A percentile compares a stretch with the other conserved stretches of the same genome.
These are phyloP conservation scores for Amanita thiersii DNA, from an alignment of 768 basidiomycete genomes.

Conservation along the genomic window DNA sequence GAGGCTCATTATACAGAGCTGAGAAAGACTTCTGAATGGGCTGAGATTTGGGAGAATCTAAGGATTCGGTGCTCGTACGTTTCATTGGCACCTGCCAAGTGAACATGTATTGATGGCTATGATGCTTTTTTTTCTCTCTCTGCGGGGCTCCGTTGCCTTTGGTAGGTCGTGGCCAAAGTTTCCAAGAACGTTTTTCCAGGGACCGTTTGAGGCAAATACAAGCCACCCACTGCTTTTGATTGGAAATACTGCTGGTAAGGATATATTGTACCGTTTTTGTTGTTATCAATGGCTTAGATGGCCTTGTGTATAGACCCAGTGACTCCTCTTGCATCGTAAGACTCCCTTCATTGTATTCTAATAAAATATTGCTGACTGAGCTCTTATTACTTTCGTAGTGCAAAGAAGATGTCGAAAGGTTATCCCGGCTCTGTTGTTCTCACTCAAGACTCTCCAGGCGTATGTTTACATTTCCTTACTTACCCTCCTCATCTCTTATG, in stretches of 20 bases:
- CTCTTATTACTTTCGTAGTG: conserved; percentile 1
- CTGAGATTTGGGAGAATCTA: conserved; percentile 21
- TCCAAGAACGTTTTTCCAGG: conserved; percentile 9
- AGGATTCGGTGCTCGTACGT: conserved; percentile 24
- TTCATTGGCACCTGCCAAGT: conserved; percentile 15
- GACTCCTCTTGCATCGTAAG: conserved; percentile 2
- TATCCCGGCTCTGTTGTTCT: conserved; percentile 13
- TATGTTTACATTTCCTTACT: too few relatives aligned
- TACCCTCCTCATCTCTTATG: too few relatives aligned
- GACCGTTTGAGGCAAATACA: conserved; percentile 21
- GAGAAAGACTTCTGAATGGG: conserved; percentile 20
- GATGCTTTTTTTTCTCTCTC: conserved; percentile 8
- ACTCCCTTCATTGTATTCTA: too few relatives aligned
- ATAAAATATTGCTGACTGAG: neutral
- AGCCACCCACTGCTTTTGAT: conserved; percentile 23
- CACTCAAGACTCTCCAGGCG: conserved; percentile 12
- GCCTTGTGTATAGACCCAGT: conserved; percentile 2
- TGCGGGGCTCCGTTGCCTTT: neutral
- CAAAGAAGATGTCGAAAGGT: conserved; percentile 11
- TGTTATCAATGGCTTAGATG: too few relatives aligned
- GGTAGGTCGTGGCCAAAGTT: too few relatives aligned
- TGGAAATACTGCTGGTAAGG: conserved; percentile 15
- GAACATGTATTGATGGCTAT: conserved; percentile 17
- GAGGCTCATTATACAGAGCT: conserved; percentile 20
- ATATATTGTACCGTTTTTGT: neutral